Base-by-base conservation (phyloP, 257 asterid species). In the Linaria vulgaris region DNA sequence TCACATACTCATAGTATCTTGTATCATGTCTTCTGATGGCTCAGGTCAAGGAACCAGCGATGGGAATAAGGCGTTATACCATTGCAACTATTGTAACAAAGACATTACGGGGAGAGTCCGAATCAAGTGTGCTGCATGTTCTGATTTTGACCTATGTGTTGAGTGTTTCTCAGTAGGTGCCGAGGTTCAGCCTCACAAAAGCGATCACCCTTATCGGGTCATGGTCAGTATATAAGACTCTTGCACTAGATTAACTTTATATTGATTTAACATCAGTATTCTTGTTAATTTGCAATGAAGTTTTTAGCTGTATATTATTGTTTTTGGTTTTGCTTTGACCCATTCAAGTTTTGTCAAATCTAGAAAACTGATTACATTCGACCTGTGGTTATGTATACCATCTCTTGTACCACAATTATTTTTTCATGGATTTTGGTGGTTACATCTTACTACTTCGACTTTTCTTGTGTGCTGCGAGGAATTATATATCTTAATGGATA, bases 161-260 rank as follows among this genome's bases (percentile, higher is more conserved):
- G 96, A 88, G 63, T 88, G 96, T 74, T 88, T 88, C 83, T 88
- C 96, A 27, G 92, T 88, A 14, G 96, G 96, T 61, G 92, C 83
- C 12, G 96, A 88, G 84, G 90, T 88, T 76, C 74, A 83, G 69
- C 95, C 96, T 37, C 96, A 88, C 76, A 82, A 84, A 76, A 82
- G 90, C 76, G 71, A 72, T 71, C 96, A 88, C 61, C 84, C 79
- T 10, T 88, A 86, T 68, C 83, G 95, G 72, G 92, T 88, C 61
- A 79, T 88, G 95, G 96, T 88, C 21, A 72, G 96, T 85, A 51
- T 63, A 55, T 67, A 61, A 14, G 37, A 23, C 38, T 24, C 16
- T 58, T 55, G 23, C 41, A 31, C 21, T 48, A 17, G 24, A 50
- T 46, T 30, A 51, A 66, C 56, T 34, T n/a, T n/a, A 12, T 16